Evolutionary conservation across 257 asterid species (phyloP).

Genomic region (Verbena officinalis): DNA sequence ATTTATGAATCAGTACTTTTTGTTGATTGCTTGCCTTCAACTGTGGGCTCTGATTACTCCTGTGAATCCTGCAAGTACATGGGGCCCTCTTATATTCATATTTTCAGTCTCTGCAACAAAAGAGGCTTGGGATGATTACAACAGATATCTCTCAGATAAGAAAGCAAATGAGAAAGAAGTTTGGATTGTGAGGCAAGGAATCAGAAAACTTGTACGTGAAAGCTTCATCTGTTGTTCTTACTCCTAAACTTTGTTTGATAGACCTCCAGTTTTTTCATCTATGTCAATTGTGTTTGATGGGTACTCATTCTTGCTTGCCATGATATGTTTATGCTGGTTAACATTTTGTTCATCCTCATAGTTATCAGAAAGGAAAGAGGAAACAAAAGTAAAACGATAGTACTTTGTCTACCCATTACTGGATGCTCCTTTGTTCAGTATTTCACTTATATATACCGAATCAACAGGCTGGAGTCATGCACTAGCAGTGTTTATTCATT

Average conservation of each 20-base stretch:
- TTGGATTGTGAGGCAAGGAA: slow-evolving; percentile 89
- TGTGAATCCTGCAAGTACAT: slow-evolving; percentile 98
- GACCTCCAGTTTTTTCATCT: slow-evolving; percentile 4
- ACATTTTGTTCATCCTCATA: slow-evolving; percentile 14
- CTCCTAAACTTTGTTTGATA: slow-evolving; percentile 3
- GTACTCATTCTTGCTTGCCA: slow-evolving; percentile 15
- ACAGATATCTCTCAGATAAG: slow-evolving; percentile 92
- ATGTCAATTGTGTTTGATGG: slow-evolving; percentile 19
- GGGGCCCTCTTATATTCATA: slow-evolving; percentile 99
- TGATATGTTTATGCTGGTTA: slow-evolving; percentile 24
- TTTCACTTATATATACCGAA: neutral
- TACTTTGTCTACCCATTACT: neutral
- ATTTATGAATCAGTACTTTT: slow-evolving; percentile 97
- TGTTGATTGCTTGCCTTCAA: slow-evolving; percentile 99
- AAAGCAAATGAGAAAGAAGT: slow-evolving; percentile 97
- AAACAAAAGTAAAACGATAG: neutral
- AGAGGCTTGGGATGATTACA: slow-evolving; percentile 99
- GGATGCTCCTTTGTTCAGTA: neutral
- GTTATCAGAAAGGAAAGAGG: slow-evolving; percentile 5
- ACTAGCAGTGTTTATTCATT: neutral
- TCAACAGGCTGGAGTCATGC: neutral
- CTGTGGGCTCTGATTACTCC: slow-evolving; percentile 99
- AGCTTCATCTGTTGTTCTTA: slow-evolving; percentile 23
- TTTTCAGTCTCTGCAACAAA: slow-evolving; percentile 96
- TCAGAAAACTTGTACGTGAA: slow-evolving; percentile 72